These are phyloP conservation scores for Cryptomeria japonica DNA, from an alignment of 75 land plant genomes.

Conservation along the genomic window DNA sequence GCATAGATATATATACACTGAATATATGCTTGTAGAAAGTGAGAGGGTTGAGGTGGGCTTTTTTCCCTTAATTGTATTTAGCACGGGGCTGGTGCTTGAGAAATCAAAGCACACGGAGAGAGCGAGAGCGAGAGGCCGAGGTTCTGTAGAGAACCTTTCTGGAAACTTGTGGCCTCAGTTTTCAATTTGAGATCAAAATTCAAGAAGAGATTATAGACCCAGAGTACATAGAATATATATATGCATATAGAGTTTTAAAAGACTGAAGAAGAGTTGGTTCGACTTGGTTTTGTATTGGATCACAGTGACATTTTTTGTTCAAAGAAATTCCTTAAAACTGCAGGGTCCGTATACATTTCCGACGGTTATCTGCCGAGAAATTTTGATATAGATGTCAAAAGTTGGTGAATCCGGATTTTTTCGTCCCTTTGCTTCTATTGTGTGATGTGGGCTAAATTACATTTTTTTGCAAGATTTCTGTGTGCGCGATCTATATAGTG, in stretches of 20 bases:
- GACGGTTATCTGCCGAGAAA: neutral
- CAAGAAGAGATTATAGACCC: neutral
- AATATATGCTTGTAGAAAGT: neutral
- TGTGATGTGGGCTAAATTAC: neutral
- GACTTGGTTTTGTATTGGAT: neutral
- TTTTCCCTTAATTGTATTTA: neutral
- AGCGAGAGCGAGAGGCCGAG: neutral
- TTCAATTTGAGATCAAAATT: neutral
- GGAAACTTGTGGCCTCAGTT: neutral
- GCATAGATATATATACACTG: constrained; percentile 7
- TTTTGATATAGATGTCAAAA: neutral
- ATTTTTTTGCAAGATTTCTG: neutral
- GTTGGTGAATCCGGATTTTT: neutral
- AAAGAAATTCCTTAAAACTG: neutral
- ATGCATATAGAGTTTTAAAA: neutral
- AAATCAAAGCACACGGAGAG: neutral
- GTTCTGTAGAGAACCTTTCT: neutral
- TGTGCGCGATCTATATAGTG: neutral
- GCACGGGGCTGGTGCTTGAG: neutral
- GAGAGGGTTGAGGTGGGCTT: neutral
- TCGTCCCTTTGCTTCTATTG: neutral
- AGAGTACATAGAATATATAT: neutral
- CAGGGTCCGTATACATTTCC: neutral
- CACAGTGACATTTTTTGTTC: neutral
- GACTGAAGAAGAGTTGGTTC: neutral